Evolutionary conservation across 1,284 basidiomycete species (phyloP).

Genomic region (Heliocybe sulcata): DNA sequence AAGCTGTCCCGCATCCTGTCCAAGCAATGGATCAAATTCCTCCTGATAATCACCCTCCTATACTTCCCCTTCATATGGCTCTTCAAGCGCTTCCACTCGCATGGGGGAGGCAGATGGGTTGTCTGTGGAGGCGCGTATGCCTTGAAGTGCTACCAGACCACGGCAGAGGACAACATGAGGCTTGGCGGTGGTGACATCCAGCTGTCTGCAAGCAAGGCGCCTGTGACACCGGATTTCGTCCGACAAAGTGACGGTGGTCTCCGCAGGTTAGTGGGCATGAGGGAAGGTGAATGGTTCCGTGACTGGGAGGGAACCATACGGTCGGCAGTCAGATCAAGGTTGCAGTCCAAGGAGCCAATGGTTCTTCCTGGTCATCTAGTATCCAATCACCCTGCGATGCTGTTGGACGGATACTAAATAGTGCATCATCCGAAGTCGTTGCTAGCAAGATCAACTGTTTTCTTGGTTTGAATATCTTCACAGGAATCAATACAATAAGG

Average conservation of each 20-base stretch:
- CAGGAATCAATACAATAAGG: neutral
- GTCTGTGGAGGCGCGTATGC: conserved; percentile 66
- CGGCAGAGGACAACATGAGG: neutral
- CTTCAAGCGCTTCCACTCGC: conserved; percentile 51
- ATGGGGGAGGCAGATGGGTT: conserved; percentile 60
- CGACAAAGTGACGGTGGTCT: conserved; percentile 15
- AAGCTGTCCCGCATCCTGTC: conserved; percentile 27
- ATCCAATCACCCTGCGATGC: neutral
- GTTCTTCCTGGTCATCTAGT: neutral
- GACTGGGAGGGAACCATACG: conserved; percentile 65
- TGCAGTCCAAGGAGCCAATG: neutral
- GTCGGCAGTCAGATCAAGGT: neutral
- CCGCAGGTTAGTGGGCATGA: conserved; percentile 41
- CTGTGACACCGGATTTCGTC: neutral
- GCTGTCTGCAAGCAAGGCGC: neutral
- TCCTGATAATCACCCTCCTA: conserved; percentile 56
- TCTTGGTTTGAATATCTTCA: neutral
- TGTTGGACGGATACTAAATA: neutral
- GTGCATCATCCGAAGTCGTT: too few relatives aligned
- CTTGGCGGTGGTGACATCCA: neutral
- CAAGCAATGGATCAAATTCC: conserved; percentile 56
- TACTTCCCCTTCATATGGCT: conserved; percentile 70
- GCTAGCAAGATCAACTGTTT: too few relatives aligned
- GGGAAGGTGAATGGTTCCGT: conserved; percentile 73
- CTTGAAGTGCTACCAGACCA: conserved; percentile 35